These are phyloP conservation scores for Dactylis glomerata DNA, from an alignment of 176 grass and related monocot species.

Conservation along the genomic window DNA sequence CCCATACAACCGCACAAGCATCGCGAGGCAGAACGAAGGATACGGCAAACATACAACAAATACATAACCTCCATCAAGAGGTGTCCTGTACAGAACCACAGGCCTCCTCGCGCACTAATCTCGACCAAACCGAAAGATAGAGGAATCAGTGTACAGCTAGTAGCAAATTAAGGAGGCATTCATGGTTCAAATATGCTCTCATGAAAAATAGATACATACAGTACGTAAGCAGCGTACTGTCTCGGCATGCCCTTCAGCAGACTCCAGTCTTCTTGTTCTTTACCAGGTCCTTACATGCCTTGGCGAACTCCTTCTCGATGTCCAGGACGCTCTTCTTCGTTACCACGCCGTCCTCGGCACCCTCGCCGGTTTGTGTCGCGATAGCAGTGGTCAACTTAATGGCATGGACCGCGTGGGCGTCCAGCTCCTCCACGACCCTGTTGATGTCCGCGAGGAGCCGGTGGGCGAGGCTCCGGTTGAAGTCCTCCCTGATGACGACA, in stretches of 20 bases:
- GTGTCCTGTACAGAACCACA: neutral
- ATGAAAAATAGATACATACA: neutral
- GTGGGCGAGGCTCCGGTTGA: conserved; percentile 51
- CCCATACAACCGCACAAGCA: neutral
- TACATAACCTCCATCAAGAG: neutral
- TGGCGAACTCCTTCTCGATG: conserved; percentile 30
- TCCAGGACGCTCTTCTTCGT: conserved; percentile 46
- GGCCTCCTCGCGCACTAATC: neutral
- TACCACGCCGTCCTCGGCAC: neutral
- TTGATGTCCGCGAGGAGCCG: conserved; percentile 47
- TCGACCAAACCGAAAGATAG: neutral
- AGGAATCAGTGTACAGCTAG: neutral
- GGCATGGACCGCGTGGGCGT: conserved; percentile 14
- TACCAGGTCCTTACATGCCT: conserved; percentile 22
- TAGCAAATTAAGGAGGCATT: neutral
- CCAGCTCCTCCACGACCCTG: conserved; percentile 62
- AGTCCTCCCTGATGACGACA: conserved; percentile 88
- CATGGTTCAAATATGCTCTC: neutral
- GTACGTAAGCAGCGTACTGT: neutral
- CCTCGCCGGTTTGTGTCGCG: neutral
- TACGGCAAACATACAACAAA: neutral
- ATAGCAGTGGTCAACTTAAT: conserved; percentile 14
- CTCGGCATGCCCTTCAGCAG: conserved; percentile 27
- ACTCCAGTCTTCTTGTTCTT: conserved; percentile 37
- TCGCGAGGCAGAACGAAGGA: neutral